Base-by-base conservation (phyloP, 371 early-diverging fungal species). In the Mucor irregularis region DNA sequence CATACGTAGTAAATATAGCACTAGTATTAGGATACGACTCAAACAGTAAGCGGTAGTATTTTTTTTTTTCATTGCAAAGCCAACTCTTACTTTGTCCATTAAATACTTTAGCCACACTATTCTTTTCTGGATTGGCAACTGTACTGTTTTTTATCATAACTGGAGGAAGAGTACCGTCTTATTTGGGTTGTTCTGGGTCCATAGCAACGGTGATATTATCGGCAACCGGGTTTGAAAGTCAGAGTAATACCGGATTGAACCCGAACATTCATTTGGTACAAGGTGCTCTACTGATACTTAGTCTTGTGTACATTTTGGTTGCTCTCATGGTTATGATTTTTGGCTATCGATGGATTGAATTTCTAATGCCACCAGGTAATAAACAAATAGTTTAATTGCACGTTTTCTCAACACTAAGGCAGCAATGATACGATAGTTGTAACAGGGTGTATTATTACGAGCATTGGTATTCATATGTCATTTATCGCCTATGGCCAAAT, bases 81-180 rank as follows among this genome's bases (percentile, higher is more conserved):
- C n/a, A n/a, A n/a, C n/a, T n/a, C n/a, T n/a, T n/a, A n/a, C n/a
- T n/a, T n/a, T n/a, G n/a, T n/a, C n/a, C n/a, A n/a, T n/a, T n/a
- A n/a, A n/a, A n/a, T n/a, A n/a, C n/a, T n/a, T n/a, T 52, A 72
- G 79, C 80, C 28, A 59, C 76, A 13, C 48, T 82, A 5, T 76
- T 83, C 53, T 80, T 83, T 38, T 73, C 78, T 11, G 81, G 83
- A 6, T 49, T 82, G 17, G 68, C 80, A 11, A 84, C 82, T 6
- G 50, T 84, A n/a, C 48, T 82, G 16, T 84, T 84, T 28, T 81
- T 62, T 51, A 53, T 78, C 11, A 52, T 71, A 29, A 80, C 82
- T 8, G 77, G 74, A 4, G 83, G 83, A 5, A 59, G 79, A 44
- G 56, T 59, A 2, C 59, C 55, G 21, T 54, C 49, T 11, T 59